Evolutionary conservation across 176 grass and related monocot genomes (phyloP).

Genomic region (Puccinellia tenuiflora): DNA sequence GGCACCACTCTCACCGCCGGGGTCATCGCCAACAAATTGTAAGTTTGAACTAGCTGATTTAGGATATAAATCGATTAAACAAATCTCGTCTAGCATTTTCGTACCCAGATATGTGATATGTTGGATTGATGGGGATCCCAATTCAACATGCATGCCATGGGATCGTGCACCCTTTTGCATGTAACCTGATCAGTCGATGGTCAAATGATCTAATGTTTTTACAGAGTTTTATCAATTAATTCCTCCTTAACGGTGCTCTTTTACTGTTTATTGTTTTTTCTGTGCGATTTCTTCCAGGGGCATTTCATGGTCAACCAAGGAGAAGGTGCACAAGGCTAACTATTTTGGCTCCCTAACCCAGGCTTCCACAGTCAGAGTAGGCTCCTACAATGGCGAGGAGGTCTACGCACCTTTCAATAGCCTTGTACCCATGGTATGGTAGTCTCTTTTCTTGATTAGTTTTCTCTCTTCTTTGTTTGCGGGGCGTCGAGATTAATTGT

Average conservation of each 20-base stretch:
- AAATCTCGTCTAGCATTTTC: neutral
- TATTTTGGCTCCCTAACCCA: slow-evolving; percentile 83
- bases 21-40: slow-evolving; percentile 66
- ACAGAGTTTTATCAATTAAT: neutral
- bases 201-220: neutral
- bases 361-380: slow-evolving; percentile 60
- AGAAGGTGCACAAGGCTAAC: slow-evolving; percentile 61
- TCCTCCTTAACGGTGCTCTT: neutral
- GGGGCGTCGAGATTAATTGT: neutral
- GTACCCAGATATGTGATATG: neutral
- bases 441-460: neutral
- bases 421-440: slow-evolving; percentile 81
- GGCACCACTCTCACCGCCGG: slow-evolving; percentile 63
- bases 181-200: neutral
- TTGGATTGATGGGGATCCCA: neutral
- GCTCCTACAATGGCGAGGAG: slow-evolving; percentile 64
- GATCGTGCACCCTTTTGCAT: neutral
- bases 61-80: neutral
- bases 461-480: neutral
- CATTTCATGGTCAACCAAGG: slow-evolving; percentile 71
- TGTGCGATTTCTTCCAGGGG: slow-evolving; percentile 23
- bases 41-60: neutral
- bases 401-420: slow-evolving; percentile 65
- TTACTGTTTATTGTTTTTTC: neutral
- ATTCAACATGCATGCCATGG: neutral